These are phyloP conservation scores for Barbarea vulgaris DNA, from an alignment of 345 rosid genomes.

Conservation along the genomic window DNA sequence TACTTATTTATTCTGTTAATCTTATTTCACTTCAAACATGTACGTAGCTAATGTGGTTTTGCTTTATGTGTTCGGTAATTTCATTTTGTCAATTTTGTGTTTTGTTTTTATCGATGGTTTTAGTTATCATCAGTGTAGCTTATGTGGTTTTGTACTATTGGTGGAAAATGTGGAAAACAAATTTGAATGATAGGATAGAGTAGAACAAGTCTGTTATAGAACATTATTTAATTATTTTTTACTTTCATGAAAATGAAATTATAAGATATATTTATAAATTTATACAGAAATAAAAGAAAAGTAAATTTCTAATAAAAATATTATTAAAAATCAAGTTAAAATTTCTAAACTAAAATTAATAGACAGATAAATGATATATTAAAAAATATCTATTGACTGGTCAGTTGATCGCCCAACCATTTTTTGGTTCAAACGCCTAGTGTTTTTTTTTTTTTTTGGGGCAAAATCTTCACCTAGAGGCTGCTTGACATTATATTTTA, in stretches of 20 bases:
- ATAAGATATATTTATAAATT: background rate
- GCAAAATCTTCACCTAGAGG: background rate
- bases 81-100: background rate
- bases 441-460: background rate
- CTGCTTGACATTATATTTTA: background rate
- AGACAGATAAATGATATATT: background rate
- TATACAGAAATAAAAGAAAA: background rate
- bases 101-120: background rate
- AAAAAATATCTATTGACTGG: background rate
- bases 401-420: background rate
- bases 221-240: background rate
- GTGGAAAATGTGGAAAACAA: background rate
- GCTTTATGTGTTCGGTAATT: background rate
- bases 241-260: background rate
- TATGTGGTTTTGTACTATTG: background rate
- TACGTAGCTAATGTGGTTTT: background rate
- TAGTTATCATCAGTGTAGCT: background rate
- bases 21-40: background rate
- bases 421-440: background rate
- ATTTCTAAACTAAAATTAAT: background rate
- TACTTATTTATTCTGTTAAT: background rate
- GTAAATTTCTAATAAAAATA: background rate
- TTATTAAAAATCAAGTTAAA: background rate
- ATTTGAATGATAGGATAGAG: background rate
- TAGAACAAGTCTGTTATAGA: background rate